These are phyloP conservation scores for Kluyveromyces marxianus DNA, from an alignment of 1,139 yeast genomes.

Conservation along the genomic window DNA sequence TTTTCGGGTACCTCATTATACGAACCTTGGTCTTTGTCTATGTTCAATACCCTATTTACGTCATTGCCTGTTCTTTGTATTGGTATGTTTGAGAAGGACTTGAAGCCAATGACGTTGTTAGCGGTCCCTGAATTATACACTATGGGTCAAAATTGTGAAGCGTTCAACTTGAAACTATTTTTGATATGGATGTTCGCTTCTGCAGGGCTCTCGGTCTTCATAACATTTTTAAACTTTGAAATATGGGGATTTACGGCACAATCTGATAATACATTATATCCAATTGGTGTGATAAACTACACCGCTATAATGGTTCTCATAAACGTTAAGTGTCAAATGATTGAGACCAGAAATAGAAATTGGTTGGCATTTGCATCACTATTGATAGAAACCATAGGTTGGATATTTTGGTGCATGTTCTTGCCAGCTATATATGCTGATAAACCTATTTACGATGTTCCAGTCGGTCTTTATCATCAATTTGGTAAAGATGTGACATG, in stretches of 20 bases:
- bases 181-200: constrained; percentile 76
- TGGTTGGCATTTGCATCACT: constrained; percentile 65
- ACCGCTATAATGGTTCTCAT: constrained; percentile 66
- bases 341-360: constrained; percentile 80
- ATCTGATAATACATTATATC: constrained; percentile 69
- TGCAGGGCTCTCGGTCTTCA: constrained; percentile 61
- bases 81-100: constrained; percentile 93
- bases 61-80: constrained; percentile 84
- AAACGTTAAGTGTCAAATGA: constrained; percentile 67
- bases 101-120: constrained; percentile 76
- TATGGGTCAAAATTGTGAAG: constrained; percentile 67
- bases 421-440: constrained; percentile 61
- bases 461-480: constrained; percentile 53
- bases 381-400: constrained; percentile 75
- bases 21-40: constrained; percentile 93
- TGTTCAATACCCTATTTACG: constrained; percentile 94
- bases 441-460: constrained; percentile 64
- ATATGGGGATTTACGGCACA: constrained; percentile 64
- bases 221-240: constrained; percentile 59
- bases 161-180: constrained; percentile 65
- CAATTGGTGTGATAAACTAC: constrained; percentile 70
- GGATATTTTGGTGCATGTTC: constrained; percentile 77
- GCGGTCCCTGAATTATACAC: constrained; percentile 89
- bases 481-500: constrained; percentile 77
- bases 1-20: constrained; percentile 91